Conservation (phyloP, 768 basidiomycete species). For the Leccinum fibrillosum region DNA sequence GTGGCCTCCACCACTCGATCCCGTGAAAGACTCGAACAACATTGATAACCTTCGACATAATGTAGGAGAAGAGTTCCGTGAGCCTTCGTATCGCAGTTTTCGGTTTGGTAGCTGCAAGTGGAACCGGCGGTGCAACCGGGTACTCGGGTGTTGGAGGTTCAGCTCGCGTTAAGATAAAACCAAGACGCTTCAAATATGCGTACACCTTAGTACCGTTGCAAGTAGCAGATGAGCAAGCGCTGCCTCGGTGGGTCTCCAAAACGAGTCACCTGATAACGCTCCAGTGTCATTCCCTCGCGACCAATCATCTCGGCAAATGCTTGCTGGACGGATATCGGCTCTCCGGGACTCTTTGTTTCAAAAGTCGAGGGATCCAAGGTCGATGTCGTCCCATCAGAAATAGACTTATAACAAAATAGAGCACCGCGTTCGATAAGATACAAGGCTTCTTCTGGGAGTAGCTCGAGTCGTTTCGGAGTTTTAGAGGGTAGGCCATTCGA, state of each 20-base stretch:
- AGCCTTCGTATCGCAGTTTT: not conserved
- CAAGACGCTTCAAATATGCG: slow-evolving; percentile 87
- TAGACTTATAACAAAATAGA: slow-evolving; percentile 77
- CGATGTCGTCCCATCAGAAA: slow-evolving; percentile 26
- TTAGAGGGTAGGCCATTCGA: slow-evolving; percentile 29
- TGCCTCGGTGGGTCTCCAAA: slow-evolving; percentile 6
- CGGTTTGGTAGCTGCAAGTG: slow-evolving; percentile 6
- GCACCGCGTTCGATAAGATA: slow-evolving; percentile 91
- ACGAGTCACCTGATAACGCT: slow-evolving; percentile 75
- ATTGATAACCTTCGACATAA: slow-evolving; percentile 6
- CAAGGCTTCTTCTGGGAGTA: slow-evolving; percentile 92
- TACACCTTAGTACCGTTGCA: slow-evolving; percentile 62
- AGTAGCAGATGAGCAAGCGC: not conserved
- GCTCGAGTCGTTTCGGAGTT: slow-evolving; percentile 65
- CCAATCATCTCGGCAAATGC: slow-evolving; percentile 86
- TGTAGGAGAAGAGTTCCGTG: slow-evolving; percentile 9
- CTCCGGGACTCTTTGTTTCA: slow-evolving; percentile 47
- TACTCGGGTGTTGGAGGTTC: slow-evolving; percentile 55
- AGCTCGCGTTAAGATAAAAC: slow-evolving; percentile 84
- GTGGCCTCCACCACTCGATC: slow-evolving; percentile 65
- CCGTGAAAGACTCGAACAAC: slow-evolving; percentile 2
- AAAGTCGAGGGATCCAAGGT: slow-evolving; percentile 8
- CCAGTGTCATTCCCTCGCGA: slow-evolving; percentile 69
- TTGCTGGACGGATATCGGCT: slow-evolving; percentile 90
- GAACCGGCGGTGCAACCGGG: slow-evolving; percentile 41